Conservation (phyloP, 1,284 basidiomycete species). For the Ceratobasidium sp. region DNA sequence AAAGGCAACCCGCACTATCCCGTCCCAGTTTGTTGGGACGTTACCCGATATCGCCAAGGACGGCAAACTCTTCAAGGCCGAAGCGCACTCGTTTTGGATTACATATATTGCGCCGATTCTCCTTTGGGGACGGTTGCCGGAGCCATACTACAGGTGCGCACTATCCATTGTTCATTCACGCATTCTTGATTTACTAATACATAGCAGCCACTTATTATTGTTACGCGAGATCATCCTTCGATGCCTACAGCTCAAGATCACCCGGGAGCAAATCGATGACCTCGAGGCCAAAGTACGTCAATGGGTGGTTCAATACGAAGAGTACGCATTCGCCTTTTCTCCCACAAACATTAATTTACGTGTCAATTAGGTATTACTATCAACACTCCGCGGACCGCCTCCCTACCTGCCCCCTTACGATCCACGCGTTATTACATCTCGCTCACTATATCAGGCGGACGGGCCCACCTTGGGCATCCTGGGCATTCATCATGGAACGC, state of each 20-base stretch:
- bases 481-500: slow-evolving; percentile 62
- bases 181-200: too few species aligned
- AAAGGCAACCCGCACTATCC: too few species aligned
- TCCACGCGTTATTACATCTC: slow-evolving; percentile 63
- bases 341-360: neutral
- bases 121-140: too few species aligned
- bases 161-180: too few species aligned
- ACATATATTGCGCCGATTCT: slow-evolving; percentile 55
- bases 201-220: too few species aligned
- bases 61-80: slow-evolving; percentile 55
- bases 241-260: neutral
- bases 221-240: too few species aligned
- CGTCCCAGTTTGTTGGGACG: too few species aligned
- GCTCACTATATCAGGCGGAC: slow-evolving; percentile 55
- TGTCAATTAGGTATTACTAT: slow-evolving; percentile 60
- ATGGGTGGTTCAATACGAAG: too few species aligned
- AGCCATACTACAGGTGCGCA: too few species aligned
- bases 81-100: slow-evolving; percentile 60
- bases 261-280: too few species aligned
- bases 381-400: slow-evolving; percentile 57
- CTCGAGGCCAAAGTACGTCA: too few species aligned
- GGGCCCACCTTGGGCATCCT: slow-evolving; percentile 63
- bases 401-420: slow-evolving; percentile 59
- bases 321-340: too few species aligned
- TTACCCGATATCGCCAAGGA: slow-evolving; percentile 56